Percentiles rank a stretch among this genome's conserved stretches.
These are phyloP conservation scores for Madurella mycetomatis DNA, from an alignment of 2,329 filamentous ascomycete genomes.

Conservation along the genomic window DNA sequence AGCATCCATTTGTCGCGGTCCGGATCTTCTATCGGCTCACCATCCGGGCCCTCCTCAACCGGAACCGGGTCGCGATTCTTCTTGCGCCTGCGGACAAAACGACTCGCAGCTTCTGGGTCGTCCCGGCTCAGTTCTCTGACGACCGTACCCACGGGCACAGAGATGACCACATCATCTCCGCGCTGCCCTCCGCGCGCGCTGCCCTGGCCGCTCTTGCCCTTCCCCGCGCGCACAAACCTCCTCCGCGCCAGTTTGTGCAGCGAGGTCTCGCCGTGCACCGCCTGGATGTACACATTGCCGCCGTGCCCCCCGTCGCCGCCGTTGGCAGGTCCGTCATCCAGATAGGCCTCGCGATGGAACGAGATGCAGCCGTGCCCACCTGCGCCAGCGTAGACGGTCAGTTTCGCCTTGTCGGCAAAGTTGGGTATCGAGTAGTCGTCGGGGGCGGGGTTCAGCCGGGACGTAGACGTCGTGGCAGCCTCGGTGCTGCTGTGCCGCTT, in stretches of 20 bases:
- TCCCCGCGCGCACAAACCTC: slow-evolving; percentile 67
- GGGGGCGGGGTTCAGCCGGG: slow-evolving; percentile 73
- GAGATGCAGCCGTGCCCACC: slow-evolving; percentile 93
- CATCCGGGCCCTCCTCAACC: slow-evolving; percentile 36
- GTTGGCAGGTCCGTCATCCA: slow-evolving; percentile 85
- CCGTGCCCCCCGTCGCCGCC: slow-evolving; percentile 91
- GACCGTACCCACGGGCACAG: slow-evolving; percentile 89
- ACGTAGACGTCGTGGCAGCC: slow-evolving; percentile 32
- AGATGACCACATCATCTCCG: slow-evolving; percentile 82
- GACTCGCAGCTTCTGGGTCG: slow-evolving; percentile 71
- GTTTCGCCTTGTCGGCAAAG: slow-evolving; percentile 80
- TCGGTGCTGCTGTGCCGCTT: slow-evolving; percentile 25
- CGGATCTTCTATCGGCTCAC: slow-evolving; percentile 40
- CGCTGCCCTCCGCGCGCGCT: slow-evolving; percentile 69
- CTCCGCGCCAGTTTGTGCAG: slow-evolving; percentile 83
- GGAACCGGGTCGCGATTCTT: slow-evolving; percentile 6
- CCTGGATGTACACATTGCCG: slow-evolving; percentile 91
- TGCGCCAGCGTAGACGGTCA: slow-evolving; percentile 71
- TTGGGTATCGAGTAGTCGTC: slow-evolving; percentile 78
- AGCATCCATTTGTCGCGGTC: slow-evolving; percentile 74
- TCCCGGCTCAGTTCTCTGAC: slow-evolving; percentile 74
- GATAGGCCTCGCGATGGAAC: slow-evolving; percentile 85
- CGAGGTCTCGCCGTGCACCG: slow-evolving; percentile 84
- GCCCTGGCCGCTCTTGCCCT: slow-evolving; percentile 75
- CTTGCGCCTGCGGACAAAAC: slow-evolving; percentile 22